phyloP scores from a whole-genome alignment of 2,329 filamentous ascomycete species.

The Pseudocercospora musae region DNA sequence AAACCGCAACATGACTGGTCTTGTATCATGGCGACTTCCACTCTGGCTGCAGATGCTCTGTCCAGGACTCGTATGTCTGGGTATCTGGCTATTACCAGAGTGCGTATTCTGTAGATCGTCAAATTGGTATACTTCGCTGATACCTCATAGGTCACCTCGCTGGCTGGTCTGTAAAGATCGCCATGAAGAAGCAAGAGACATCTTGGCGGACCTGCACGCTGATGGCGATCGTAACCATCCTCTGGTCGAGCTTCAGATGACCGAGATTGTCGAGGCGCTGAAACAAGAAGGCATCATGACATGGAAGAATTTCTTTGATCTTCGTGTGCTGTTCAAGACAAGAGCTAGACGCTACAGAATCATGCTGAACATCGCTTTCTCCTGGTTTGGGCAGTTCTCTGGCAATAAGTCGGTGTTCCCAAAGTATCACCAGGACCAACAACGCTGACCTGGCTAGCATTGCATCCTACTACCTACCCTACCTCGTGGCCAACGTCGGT shows the following conservation, averaged over 20 bases:
- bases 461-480: neutral
- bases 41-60: neutral
- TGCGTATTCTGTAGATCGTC: neutral
- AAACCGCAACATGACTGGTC: neutral
- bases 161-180: neutral
- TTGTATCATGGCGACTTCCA: neutral
- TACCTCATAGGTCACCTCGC: neutral
- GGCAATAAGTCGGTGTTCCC: neutral
- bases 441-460: neutral
- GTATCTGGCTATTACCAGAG: neutral
- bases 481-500: conserved; percentile 19
- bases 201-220: neutral
- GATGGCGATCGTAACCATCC: neutral
- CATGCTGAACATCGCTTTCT: neutral
- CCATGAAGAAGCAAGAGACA: neutral
- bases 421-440: neutral
- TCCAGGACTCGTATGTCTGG: neutral
- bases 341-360: neutral
- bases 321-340: neutral
- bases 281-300: neutral
- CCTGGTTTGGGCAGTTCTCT: neutral
- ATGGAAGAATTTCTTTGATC: neutral
- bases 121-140: neutral
- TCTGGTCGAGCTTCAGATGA: neutral
- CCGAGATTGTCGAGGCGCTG: neutral